Evolutionary conservation across 2,329 filamentous ascomycete genomes (phyloP), one percentile per base, ranked within the genome.

Genomic region (Zasmidium cellare): DNA sequence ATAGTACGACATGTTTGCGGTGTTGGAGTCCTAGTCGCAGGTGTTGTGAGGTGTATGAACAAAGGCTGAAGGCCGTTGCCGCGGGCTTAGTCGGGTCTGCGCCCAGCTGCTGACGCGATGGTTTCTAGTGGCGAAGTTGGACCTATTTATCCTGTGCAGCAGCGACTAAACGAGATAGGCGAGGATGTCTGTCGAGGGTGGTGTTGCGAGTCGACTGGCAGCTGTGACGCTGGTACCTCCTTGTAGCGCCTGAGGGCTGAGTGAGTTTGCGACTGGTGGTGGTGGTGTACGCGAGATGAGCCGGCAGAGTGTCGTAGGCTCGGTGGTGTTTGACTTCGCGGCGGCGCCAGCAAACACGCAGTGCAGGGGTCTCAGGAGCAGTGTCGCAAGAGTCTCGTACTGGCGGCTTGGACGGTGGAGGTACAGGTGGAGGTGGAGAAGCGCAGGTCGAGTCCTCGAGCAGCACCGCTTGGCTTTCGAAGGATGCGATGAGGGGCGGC

Each of bases 1-100:
- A 50, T 64, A 69, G 55, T 65, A 66, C 19, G 67, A 68, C 67
- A 71, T 71, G 52, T 48, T 53, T 51, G 9, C 22, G 53, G 23
- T 38, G 24, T 46, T 25, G 41, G 19, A 52, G 24, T 46, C 25
- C 19, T 9, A 35, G 9, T 23, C 9, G 47, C 25, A 11, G 31
- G 20, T 16, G 41, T 35, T 22, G 31, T 46, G 48, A 18, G 25
- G 19, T 56, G n/a, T 50, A 14, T 47, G 46, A 6, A 18, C 9
- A 28, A 50, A 51, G 47, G n/a, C 25, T 11, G 25, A 11, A 28
- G 25, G 25, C 11, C 25, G 47, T 46, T 23, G 22, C 46, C 35
- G 35, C 35, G 35, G 53, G 46, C 53, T 49, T 23, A 44, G 54
- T 57, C 55, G 49, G 49, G 28, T 28, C 55, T n/a, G 38, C 25